Base-by-base conservation (phyloP, 768 basidiomycete genomes). In the Leucocoprinus leucothites region DNA sequence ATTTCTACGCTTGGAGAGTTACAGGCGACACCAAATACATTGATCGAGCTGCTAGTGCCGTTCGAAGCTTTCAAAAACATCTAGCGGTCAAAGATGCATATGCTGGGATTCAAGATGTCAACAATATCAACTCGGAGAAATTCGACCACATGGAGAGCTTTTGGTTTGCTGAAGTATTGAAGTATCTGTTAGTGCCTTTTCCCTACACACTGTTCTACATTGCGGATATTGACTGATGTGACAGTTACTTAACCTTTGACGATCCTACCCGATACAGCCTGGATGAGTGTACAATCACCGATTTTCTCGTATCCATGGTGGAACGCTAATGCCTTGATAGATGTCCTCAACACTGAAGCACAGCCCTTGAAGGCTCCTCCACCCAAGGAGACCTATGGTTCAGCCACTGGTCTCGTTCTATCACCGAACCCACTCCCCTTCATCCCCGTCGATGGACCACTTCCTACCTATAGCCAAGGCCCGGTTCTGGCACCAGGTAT, bases 1-100 rank as follows among this genome's bases (percentile, higher is more conserved):
- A 89, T 72, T 90, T 90, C 71, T 86, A 90, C 57, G 89, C 87
- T 0, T 91, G 77, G 77, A 82, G 89, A 28, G 79, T 76, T 9
- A 89, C 87, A 2, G 89, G 89, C 1, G 73, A 90, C 59, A 67
- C 69, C 4, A 87, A 86, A 61, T 91, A 89, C 66, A 74, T 84
- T 31, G 72, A 86, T 47, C 81, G 84, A 19, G 87, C 89, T 1
- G 78, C 73, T 3, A 74, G 69, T 24, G 87, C 85, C 9, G 67
- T 86, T 11, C 51, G 68, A 28, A 82, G 79, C 61, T 85, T 91
- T 72, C 74, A 82, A 59, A 76, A 74, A 44, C 85, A 75, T 65
- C 67, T 89, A 35, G 48, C 64, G 1, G 61, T 57, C 11, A 34
- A 46, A 9, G 48, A 41, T 13, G 48, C 47, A 14, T 89, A 76